A percentile compares a stretch with the other conserved stretches of the same genome.
Evolutionary conservation across 75 land plant genomes (phyloP).

Genomic region (Pinus albicaulis): DNA sequence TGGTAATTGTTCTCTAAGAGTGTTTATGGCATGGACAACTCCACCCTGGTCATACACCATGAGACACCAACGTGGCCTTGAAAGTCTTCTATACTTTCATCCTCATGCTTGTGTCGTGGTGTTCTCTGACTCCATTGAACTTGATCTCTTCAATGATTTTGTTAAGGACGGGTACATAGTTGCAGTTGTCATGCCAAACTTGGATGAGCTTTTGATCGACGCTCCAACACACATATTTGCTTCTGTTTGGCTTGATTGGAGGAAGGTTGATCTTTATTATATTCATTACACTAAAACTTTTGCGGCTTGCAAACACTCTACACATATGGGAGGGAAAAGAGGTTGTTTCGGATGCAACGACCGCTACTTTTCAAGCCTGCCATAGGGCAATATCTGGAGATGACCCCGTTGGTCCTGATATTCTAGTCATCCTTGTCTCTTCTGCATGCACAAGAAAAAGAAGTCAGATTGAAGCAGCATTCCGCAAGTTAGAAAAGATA

Average conservation of each 20-base stretch:
- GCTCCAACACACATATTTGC: too few relatives aligned
- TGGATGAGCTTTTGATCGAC: too few relatives aligned
- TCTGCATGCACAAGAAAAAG: conserved; percentile 71
- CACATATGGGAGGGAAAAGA: conserved; percentile 99
- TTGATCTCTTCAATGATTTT: too few relatives aligned
- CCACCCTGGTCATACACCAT: too few relatives aligned
- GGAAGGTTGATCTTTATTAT: too few relatives aligned
- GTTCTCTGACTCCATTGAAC: conserved; percentile 88
- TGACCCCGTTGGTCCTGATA: conserved; percentile 34
- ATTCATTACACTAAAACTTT: too few relatives aligned
- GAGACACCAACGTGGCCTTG: conserved; percentile 82
- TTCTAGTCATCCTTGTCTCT: conserved; percentile 44
- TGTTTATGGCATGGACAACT: conserved; percentile 92
- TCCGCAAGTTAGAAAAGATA: conserved; percentile 69
- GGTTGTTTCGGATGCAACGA: conserved; percentile 56
- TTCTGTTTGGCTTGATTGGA: too few relatives aligned
- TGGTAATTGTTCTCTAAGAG: conserved; percentile 51
- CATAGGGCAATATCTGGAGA: conserved; percentile 49
- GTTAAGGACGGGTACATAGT: conserved; percentile 90
- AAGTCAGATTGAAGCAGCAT: conserved; percentile 75
- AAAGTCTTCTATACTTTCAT: conserved; percentile 78
- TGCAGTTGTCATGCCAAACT: too few relatives aligned
- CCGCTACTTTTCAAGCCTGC: conserved; percentile 63
- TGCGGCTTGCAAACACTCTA: too few relatives aligned
- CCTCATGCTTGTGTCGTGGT: conserved; percentile 88